A percentile compares a stretch with the other conserved stretches of the same genome.
Conservation (phyloP, 306 rosid species). For the Casuarina glauca region DNA sequence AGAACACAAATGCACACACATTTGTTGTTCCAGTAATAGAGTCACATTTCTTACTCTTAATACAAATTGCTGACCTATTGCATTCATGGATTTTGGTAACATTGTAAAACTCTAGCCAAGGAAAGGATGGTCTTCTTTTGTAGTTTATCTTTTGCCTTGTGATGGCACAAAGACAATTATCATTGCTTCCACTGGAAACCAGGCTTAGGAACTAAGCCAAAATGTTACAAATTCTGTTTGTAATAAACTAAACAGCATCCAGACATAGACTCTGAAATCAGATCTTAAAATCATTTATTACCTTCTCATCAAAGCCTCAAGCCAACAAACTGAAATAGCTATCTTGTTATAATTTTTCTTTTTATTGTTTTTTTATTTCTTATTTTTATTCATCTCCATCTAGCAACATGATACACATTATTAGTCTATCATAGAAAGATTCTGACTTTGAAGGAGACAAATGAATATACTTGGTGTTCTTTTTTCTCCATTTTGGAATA, state of each 20-base stretch:
- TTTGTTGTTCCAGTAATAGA: background rate
- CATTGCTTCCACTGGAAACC: too few species aligned
- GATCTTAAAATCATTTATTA: constrained; percentile 1
- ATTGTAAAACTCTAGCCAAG: background rate
- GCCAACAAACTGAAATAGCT: background rate
- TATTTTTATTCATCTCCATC: background rate
- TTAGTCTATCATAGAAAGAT: background rate
- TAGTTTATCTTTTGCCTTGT: background rate
- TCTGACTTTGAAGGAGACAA: background rate
- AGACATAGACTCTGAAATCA: background rate
- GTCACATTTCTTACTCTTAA: background rate
- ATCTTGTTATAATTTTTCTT: background rate
- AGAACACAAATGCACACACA: background rate
- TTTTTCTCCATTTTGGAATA: background rate
- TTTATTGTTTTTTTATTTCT: too few species aligned
- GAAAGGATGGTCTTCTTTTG: background rate
- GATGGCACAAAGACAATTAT: background rate
- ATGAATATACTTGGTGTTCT: background rate
- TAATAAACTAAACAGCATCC: too few species aligned
- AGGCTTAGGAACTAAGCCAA: too few species aligned
- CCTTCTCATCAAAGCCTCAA: background rate
- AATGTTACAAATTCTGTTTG: too few species aligned
- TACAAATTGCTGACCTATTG: background rate
- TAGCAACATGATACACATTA: background rate
- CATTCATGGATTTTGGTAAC: background rate